Conservation (phyloP, 768 basidiomycete species). For the Mycena olivaceomarginata region DNA sequence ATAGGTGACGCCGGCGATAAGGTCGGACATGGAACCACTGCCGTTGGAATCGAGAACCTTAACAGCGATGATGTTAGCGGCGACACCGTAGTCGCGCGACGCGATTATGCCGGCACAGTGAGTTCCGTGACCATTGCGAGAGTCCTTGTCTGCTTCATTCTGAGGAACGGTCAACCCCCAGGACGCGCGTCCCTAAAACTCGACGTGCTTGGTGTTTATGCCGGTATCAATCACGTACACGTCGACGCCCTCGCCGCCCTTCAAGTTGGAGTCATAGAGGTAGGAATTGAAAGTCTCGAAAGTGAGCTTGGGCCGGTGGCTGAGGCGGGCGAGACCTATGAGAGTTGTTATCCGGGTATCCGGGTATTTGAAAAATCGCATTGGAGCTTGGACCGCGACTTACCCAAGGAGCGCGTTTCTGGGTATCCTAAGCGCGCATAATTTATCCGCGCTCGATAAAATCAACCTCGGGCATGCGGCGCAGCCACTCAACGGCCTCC, state of each 20-base stretch:
- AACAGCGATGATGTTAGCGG: slow-evolving; percentile 92
- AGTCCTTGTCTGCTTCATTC: slow-evolving; percentile 92
- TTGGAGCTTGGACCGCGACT: slow-evolving; percentile 51
- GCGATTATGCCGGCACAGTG: slow-evolving; percentile 98
- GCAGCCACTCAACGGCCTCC: slow-evolving; percentile 82
- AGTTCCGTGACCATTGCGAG: slow-evolving; percentile 95
- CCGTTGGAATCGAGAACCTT: slow-evolving; percentile 98
- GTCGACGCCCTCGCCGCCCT: slow-evolving; percentile 97
- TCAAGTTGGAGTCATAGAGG: slow-evolving; percentile 73
- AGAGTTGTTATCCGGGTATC: too few species aligned
- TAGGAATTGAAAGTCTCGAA: slow-evolving; percentile 93
- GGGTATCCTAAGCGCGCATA: slow-evolving; percentile 83
- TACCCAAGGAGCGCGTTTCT: slow-evolving; percentile 92
- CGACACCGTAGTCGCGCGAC: slow-evolving; percentile 95
- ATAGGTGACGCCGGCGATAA: slow-evolving; percentile 91
- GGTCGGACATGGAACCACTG: slow-evolving; percentile 96
- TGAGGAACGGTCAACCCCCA: slow-evolving; percentile 96
- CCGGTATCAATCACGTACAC: slow-evolving; percentile 94
- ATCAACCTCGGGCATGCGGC: slow-evolving; percentile 91
- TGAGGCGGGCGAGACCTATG: slow-evolving; percentile 97
- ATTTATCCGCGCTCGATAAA: slow-evolving; percentile 96
- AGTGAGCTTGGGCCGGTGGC: slow-evolving; percentile 85
- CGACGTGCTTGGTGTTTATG: slow-evolving; percentile 89
- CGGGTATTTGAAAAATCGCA: too few species aligned
- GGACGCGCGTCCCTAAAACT: slow-evolving; percentile 91